Evolutionary conservation across 2,329 filamentous ascomycete genomes (phyloP).

Genomic region (Colletotrichum caudatum): DNA sequence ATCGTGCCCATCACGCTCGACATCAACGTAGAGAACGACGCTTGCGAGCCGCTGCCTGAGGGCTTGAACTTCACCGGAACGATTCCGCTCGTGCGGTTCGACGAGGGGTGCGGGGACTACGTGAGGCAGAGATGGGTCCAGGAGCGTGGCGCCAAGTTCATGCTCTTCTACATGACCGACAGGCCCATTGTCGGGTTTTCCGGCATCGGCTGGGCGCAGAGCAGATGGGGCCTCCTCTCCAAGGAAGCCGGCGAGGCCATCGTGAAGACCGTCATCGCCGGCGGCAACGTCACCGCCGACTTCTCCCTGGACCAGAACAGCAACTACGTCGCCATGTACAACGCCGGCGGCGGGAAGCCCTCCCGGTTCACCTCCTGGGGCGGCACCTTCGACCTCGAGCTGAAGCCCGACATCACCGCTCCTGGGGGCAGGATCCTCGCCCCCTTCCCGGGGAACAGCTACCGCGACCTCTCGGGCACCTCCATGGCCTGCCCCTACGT

Average conservation of each 20-base stretch:
- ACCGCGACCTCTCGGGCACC: slow-evolving; percentile 63
- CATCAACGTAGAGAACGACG: slow-evolving; percentile 45
- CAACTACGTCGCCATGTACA: slow-evolving; percentile 37
- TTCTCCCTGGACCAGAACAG: slow-evolving; percentile 40
- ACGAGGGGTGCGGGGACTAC: slow-evolving; percentile 33
- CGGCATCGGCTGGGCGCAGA: slow-evolving; percentile 35
- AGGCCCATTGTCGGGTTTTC: slow-evolving; percentile 38
- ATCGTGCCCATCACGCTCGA: slow-evolving; percentile 46
- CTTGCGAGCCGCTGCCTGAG: slow-evolving; percentile 43
- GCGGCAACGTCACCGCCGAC: slow-evolving; percentile 49
- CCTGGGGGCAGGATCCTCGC: slow-evolving; percentile 64
- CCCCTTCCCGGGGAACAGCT: slow-evolving; percentile 58
- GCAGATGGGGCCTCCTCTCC: slow-evolving; percentile 29
- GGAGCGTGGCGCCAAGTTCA: slow-evolving; percentile 46
- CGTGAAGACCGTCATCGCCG: slow-evolving; percentile 46
- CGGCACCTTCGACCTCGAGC: slow-evolving; percentile 57
- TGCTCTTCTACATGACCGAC: slow-evolving; percentile 52
- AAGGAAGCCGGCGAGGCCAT: slow-evolving; percentile 49
- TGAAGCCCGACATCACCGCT: slow-evolving; percentile 64
- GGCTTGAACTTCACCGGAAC: slow-evolving; percentile 24
- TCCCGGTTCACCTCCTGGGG: slow-evolving; percentile 62
- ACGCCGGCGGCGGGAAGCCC: slow-evolving; percentile 53
- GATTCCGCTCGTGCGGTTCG: slow-evolving; percentile 37
- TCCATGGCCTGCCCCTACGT: slow-evolving; percentile 69
- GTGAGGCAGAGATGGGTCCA: slow-evolving; percentile 49